Conservation (phyloP, 2,329 filamentous ascomycete species). For the Trichophyton equinum region DNA sequence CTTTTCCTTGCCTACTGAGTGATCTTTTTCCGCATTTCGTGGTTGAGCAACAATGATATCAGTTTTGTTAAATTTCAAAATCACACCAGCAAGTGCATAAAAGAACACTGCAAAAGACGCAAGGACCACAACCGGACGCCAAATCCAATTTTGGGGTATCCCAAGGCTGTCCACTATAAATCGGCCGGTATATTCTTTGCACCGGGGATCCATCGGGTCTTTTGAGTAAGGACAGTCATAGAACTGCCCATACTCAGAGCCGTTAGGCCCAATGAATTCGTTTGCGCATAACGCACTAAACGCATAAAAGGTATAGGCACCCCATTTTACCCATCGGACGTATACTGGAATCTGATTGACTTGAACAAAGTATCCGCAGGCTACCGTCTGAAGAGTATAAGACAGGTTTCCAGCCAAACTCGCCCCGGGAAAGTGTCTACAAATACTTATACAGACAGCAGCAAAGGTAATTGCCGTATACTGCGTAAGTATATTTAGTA, state of each 20-base stretch:
- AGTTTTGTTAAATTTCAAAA: slow-evolving; percentile 52
- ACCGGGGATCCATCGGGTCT: slow-evolving; percentile 51
- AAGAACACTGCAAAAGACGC: slow-evolving; percentile 53
- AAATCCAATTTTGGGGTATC: slow-evolving; percentile 55
- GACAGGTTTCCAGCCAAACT: slow-evolving; percentile 60
- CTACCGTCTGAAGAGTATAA: slow-evolving; percentile 61
- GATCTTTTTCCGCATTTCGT: slow-evolving; percentile 45
- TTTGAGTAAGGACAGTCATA: slow-evolving; percentile 58
- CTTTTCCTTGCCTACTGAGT: slow-evolving; percentile 59
- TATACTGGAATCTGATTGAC: slow-evolving; percentile 61
- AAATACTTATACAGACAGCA: slow-evolving; percentile 52
- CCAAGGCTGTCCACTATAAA: slow-evolving; percentile 59
- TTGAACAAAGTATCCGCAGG: slow-evolving; percentile 66
- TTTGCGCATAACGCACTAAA: slow-evolving; percentile 61
- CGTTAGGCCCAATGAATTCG: slow-evolving; percentile 45
- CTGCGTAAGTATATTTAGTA: slow-evolving; percentile 55
- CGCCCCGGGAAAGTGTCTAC: slow-evolving; percentile 56
- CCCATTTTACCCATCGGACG: slow-evolving; percentile 59
- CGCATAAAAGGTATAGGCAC: slow-evolving; percentile 40
- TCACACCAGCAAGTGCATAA: slow-evolving; percentile 46
- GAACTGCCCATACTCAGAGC: slow-evolving; percentile 43
- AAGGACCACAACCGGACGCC: slow-evolving; percentile 51
- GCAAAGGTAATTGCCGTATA: slow-evolving; percentile 63
- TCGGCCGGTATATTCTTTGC: slow-evolving; percentile 54
- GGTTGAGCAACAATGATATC: slow-evolving; percentile 59